Evolutionary conservation across 1,284 basidiomycete genomes (phyloP), one percentile per base, ranked within the genome.

Genomic region (Agaricales sp.): DNA sequence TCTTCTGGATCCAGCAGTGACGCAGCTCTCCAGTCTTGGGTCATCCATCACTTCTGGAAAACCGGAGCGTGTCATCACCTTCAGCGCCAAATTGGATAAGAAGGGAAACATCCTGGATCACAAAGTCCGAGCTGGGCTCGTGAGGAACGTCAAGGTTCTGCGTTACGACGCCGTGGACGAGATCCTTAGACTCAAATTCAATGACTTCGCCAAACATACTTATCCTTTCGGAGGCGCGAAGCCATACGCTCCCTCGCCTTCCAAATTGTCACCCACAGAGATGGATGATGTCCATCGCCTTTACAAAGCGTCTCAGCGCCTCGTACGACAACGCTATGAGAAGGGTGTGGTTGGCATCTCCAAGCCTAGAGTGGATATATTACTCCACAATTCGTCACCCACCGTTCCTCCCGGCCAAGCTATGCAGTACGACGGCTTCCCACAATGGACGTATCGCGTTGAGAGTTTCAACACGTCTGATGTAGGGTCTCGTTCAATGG

Each of bases 101-200:
- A 54, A 61, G 0, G 94, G 91, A 0, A 69, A 81, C 4, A 75
- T 96, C 30, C 55, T 78, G 13, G 90, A 95, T 47, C 75, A 78
- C 55, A 71, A 75, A 51, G 76, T 97, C 19, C 73, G 78, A 3
- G 75, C 89, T 1, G 87, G 85, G 0, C 58, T 87, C 45, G 69
- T 97, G 45, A 74, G 79, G 47, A 88, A 91, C 50, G 68, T 93
- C 26, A 63, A 76, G 23, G 67, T 74, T 4, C 58, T 87, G 43
- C 78, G 74, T 19, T 99, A 99, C 61, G 73, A 79, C 26, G 67
- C 71, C 2, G 84, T 91, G 24, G 79, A 93, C 61, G 39, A n/a
- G 4, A 16, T 18, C 18, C n/a, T n/a, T 20, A 8, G n/a, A 20
- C 55, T 57, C 3, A 67, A 71, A 1, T 61, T 94, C 3, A 75